Evolutionary conservation across 2,329 filamentous ascomycete genomes (phyloP).

Genomic region (Phialophora tarda): DNA sequence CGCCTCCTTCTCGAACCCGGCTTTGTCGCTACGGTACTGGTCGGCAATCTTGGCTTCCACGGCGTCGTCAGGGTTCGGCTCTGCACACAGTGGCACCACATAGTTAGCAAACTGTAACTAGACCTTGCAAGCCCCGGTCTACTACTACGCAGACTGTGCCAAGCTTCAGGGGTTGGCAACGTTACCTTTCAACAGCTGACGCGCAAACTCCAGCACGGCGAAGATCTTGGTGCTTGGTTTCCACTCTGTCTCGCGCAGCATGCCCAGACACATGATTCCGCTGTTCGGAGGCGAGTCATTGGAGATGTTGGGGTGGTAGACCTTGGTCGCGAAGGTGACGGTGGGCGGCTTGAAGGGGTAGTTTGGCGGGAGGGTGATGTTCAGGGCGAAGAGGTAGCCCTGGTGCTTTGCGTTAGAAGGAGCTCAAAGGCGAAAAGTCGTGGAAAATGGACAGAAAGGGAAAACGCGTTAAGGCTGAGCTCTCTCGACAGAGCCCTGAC

Average conservation of each 20-base stretch:
- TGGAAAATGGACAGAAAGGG: background rate
- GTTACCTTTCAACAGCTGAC: constrained; percentile 64
- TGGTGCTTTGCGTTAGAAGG: constrained; percentile 41
- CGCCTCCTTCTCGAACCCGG: constrained; percentile 75
- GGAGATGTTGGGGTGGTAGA: constrained; percentile 89
- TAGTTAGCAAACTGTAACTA: background rate
- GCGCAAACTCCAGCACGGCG: constrained; percentile 77
- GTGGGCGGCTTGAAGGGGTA: constrained; percentile 90
- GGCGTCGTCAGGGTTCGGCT: constrained; percentile 87
- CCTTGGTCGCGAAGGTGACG: constrained; percentile 81
- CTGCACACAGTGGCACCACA: constrained; percentile 46
- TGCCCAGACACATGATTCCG: constrained; percentile 82
- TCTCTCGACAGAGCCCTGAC: background rate
- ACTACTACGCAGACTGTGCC: background rate
- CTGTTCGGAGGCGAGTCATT: constrained; percentile 51
- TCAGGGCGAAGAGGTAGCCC: constrained; percentile 75
- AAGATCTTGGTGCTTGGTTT: constrained; percentile 82
- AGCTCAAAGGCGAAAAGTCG: background rate
- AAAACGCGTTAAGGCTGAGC: background rate
- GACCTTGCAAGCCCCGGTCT: background rate
- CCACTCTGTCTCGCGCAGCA: constrained; percentile 87
- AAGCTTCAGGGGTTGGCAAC: constrained; percentile 3
- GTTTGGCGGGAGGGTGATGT: constrained; percentile 73
- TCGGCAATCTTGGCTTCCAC: constrained; percentile 86
- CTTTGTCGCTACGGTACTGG: constrained; percentile 72